Conservation (phyloP, 305 asterid species). For the Solanum hybrid region DNA sequence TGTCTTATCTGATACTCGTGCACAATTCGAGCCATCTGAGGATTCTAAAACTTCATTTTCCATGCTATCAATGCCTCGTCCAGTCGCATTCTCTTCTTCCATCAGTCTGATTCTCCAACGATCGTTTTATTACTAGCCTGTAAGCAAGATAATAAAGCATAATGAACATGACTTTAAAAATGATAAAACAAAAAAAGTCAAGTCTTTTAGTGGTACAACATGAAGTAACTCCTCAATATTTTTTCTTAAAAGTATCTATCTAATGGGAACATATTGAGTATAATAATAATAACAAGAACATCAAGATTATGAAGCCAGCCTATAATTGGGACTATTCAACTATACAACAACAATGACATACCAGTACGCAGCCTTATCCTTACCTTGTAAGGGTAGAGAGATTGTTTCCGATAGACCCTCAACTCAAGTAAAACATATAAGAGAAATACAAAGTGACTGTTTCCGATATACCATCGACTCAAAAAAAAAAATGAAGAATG, state of each 20-base stretch:
- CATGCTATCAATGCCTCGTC: background rate
- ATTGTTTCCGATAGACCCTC: background rate
- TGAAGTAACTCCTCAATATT: background rate
- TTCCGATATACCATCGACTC: background rate
- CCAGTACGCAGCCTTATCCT: background rate
- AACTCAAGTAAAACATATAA: background rate
- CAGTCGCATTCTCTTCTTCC: background rate
- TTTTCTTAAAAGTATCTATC: background rate
- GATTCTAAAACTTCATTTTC: background rate
- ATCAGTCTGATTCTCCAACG: background rate
- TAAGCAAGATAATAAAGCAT: background rate
- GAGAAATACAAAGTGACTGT: background rate
- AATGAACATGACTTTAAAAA: background rate
- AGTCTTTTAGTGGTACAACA: background rate
- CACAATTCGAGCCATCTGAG: background rate
- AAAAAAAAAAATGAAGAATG: background rate
- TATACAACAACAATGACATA: background rate
- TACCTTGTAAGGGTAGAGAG: background rate
- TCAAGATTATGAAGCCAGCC: background rate
- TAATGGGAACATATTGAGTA: background rate
- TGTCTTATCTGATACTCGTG: background rate
- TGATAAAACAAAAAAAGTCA: background rate
- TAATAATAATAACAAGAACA: background rate
- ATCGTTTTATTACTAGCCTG: background rate
- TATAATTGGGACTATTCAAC: background rate